Evolutionary conservation across 768 basidiomycete genomes (phyloP).

Genomic region (Nidula microcarpa): DNA sequence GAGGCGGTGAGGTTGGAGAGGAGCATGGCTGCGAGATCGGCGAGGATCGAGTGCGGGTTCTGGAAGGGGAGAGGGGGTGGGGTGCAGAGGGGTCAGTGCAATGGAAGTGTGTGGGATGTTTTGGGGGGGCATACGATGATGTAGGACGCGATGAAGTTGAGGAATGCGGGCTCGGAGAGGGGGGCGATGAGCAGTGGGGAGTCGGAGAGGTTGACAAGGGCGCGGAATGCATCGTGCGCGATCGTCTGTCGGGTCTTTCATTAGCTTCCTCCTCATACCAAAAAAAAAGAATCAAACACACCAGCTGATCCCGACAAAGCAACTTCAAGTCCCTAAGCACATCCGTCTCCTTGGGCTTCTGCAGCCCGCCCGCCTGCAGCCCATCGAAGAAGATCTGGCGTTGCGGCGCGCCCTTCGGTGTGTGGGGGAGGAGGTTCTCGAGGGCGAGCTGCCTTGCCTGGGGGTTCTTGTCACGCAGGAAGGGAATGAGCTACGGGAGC

Average conservation of each 20-base stretch:
- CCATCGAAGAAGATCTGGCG: conserved; percentile 73
- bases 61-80: conserved; percentile 22
- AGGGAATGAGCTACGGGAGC: conserved; percentile 68
- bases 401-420: conserved; percentile 65
- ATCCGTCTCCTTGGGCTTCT: conserved; percentile 59
- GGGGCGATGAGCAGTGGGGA: conserved; percentile 62
- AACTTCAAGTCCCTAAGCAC: conserved; percentile 79
- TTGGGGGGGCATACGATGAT: conserved; percentile 65
- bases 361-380: conserved; percentile 52
- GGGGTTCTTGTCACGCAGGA: conserved; percentile 83
- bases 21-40: conserved; percentile 95
- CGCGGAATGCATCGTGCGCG: conserved; percentile 93
- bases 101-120: too few species aligned
- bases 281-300: conserved; percentile 21
- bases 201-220: conserved; percentile 91
- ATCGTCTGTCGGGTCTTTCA: conserved; percentile 51
- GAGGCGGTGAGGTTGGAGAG: conserved; percentile 91
- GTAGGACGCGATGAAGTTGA: conserved; percentile 84
- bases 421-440: conserved; percentile 78
- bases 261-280: conserved; percentile 5
- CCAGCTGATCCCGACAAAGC: conserved; percentile 86
- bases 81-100: background rate
- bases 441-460: conserved; percentile 87
- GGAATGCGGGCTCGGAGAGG: conserved; percentile 69
- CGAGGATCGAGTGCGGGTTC: conserved; percentile 89